Base-by-base conservation (phyloP, 2,329 filamentous ascomycete species). In the Fusarium beomiforme region DNA sequence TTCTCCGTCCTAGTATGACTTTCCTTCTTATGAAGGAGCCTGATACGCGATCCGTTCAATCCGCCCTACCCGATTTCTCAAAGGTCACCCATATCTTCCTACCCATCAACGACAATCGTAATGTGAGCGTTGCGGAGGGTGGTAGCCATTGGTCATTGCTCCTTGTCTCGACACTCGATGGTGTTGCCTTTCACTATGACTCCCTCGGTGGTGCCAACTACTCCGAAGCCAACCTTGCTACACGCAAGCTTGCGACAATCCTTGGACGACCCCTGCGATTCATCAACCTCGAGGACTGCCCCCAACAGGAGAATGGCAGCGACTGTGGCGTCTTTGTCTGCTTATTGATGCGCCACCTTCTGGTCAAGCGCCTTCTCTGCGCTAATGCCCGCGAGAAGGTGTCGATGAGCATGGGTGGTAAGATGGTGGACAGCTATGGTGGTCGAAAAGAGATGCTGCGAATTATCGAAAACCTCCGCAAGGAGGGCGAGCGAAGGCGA, bases 241-340 rank as follows among this genome's bases (percentile, higher is more conserved):
- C 92, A 0, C 83, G 87, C 50, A 93, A 94, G 75, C 85, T 99
- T 44, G 86, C 88, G 29, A 83, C 85, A 34, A 83, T 98, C 33
- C 86, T 98, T 1, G 85, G 87, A 36, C 88, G 88, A 62, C 85
- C 85, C 8, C 82, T 97, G 21, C 86, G 90, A 23, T 98, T 97
- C 78, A 88, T 95, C 77, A 90, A 95, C 79, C 86, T 99, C 59
- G 86, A 91, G 1, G 95, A 98, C 78, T 92, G 90, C 13, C 96
- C 96, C 1, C 92, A 97, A 76, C 96, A 99, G 80, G 92, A 95
- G 74, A 98, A 98, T 74, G 90, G 92, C 29, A 95, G 89, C 78
- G 96, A 99, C 81, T 99, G 96, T 75, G 96, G 96, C 21, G 93
- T 99, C 2, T 98, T 95, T 80, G 96, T 99, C 6, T 98, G 96